Evolutionary conservation across 139 green algal genomes (phyloP), one percentile per base, ranked within the genome.

Genomic region (Desmodesmus armatus): DNA sequence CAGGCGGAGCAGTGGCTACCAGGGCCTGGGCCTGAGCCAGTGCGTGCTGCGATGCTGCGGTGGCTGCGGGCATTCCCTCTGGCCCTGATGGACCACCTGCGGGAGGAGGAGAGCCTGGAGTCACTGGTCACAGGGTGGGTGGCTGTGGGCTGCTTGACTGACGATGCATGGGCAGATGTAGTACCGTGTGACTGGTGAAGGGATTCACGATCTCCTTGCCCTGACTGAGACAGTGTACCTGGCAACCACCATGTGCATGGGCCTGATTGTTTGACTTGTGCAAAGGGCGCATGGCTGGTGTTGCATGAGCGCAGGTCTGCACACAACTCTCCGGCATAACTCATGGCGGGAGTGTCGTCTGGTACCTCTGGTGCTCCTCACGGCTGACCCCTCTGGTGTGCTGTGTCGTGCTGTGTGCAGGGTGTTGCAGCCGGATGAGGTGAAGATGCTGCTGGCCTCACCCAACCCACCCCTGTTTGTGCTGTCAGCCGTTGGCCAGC

Each of bases 41-140:
- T 80, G 19, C 69, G 70, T 44, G 33, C 21, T 2, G 80, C 47
- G 27, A 69, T 86, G 60, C 65, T 86, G 80, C 67, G 84, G 39
- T 88, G 84, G 84, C 76, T 84, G 40, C 53, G 53, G 21, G 84
- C 80, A 0, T 88, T 88, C 53, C 79, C 84, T 15, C 15, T 82
- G n/a, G 70, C 47, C 27, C 69, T 88, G 29, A 85, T 82, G 84
- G 63, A 35, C 7, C 53, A 85, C 49, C 37, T 88, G 35, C 55
- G 84, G 21, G 66, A 62, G 17, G 69, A 78, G 29, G 79, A 86
- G 37, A 47, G 73, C 37, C 37, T 72, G n/a, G 11, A 29, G 47
- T 7, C 27, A 31, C 2, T 58, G 0, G 43, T 85, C 41, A 27
- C 67, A n/a, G 43, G 41, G 78, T 84, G 44, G 65, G 78, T n/a